phyloP scores from a whole-genome alignment of 2,329 filamentous ascomycete genomes.

The Fusarium sp. region DNA sequence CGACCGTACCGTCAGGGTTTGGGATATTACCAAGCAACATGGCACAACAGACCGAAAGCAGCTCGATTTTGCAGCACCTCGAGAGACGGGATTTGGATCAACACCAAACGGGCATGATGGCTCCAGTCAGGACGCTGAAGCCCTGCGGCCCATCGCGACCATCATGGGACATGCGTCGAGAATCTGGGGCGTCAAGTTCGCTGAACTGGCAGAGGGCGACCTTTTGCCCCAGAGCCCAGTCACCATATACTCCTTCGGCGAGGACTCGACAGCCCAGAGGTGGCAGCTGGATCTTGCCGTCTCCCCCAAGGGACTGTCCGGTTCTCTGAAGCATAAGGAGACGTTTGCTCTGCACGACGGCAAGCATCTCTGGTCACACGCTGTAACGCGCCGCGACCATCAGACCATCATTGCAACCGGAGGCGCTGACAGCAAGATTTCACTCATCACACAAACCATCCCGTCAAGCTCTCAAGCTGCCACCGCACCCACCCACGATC shows the following conservation, averaged over 20 bases:
- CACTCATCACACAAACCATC: conserved; percentile 53
- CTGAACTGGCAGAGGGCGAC: conserved; percentile 47
- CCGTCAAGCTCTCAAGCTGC: neutral
- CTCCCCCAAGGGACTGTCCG: conserved; percentile 7
- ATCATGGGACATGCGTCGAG: conserved; percentile 89
- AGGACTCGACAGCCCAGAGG: conserved; percentile 81
- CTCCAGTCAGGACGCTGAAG: conserved; percentile 17
- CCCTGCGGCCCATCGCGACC: conserved; percentile 67
- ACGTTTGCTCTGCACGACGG: conserved; percentile 78
- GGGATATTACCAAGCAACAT: conserved; percentile 77
- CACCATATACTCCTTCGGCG: conserved; percentile 81
- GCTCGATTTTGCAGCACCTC: conserved; percentile 49
- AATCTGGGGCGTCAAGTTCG: conserved; percentile 88
- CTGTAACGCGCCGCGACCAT: conserved; percentile 50
- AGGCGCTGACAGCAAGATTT: conserved; percentile 82
- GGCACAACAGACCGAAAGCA: conserved; percentile 5
- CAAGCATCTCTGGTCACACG: conserved; percentile 91
- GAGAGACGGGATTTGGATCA: conserved; percentile 73
- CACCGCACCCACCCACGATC: neutral
- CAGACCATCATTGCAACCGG: conserved; percentile 73
- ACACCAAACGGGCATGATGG: conserved; percentile 40
- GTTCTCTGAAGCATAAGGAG: conserved; percentile 62
- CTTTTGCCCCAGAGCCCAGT: conserved; percentile 45
- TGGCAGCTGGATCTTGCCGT: conserved; percentile 70
- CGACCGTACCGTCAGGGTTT: conserved; percentile 88